Evolutionary conservation across 2,329 filamentous ascomycete genomes (phyloP).

Genomic region (Ramichloridium luteum): DNA sequence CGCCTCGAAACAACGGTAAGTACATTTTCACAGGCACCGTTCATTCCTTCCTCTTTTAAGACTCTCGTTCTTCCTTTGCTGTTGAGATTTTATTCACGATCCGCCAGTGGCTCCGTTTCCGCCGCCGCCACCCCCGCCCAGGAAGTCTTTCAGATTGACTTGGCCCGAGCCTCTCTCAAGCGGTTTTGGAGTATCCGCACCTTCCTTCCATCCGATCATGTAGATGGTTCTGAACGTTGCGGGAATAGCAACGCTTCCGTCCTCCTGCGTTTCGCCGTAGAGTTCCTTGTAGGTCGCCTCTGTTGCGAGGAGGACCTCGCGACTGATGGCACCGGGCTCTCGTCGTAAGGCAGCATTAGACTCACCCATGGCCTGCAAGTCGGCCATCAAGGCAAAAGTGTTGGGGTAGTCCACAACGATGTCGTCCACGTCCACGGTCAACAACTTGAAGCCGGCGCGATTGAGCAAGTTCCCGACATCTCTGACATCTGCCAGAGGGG

Average conservation of each 20-base stretch:
- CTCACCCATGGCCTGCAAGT: conserved; percentile 94
- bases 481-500: conserved; percentile 79
- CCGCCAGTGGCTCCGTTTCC: too few species aligned
- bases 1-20: too few species aligned
- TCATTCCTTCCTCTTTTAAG: too few species aligned
- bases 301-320: conserved; percentile 75
- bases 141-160: conserved; percentile 75
- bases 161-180: conserved; percentile 73
- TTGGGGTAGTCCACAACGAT: conserved; percentile 91
- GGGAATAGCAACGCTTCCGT: conserved; percentile 51
- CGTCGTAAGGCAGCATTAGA: conserved; percentile 78
- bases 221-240: conserved; percentile 93
- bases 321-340: conserved; percentile 60
- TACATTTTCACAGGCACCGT: too few species aligned
- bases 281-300: conserved; percentile 81
- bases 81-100: too few species aligned
- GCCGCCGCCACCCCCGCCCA: conserved; percentile 34
- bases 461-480: conserved; percentile 82
- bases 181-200: conserved; percentile 64
- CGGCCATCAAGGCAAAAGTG: conserved; percentile 80
- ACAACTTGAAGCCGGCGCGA: conserved; percentile 81
- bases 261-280: conserved; percentile 60
- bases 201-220: conserved; percentile 97
- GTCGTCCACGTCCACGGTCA: conserved; percentile 95
- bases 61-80: too few species aligned